Evolutionary conservation across 2,329 filamentous ascomycete species (phyloP), one percentile per base, ranked within the genome.

Genomic region (Trichoderma citrinoviride): DNA sequence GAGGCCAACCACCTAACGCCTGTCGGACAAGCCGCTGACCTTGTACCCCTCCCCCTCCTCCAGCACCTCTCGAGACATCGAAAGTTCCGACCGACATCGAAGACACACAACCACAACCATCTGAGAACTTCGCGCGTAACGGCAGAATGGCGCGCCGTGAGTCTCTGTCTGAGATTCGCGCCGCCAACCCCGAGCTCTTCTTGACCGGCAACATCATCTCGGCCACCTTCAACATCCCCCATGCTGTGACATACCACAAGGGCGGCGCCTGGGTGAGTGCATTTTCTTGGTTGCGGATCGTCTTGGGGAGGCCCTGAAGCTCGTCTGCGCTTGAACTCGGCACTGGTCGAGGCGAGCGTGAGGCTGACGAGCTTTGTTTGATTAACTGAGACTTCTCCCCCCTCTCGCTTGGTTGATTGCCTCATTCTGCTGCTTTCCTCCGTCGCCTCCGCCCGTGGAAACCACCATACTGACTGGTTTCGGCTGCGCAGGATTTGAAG

Each of bases 171-270:
- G 84, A 87, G 60, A 81, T 87, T 67, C 80, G 82, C 70, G 79
- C 81, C 64, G 81, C 81, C 63, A 83, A 86, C 69, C 86, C 86
- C 8, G 81, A 85, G 66, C 75, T 89, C 50, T 78, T 79, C 33
- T 78, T 89, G 57, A 87, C 81, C 67, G 87, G 87, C n/a, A 87
- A 86, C 74, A 83, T 89, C 70, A 88, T 89, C 69, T 89, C 87
- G 2, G 86, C 83, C 21, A 87, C 86, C 19, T 89, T 89, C 70
- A 87, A 83, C 67, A 84, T 87, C 67, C 86, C 87, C 27, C 81
- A 88, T 71, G 80, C 83, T 33, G 74, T 88, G 64, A 82, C 82
- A 66, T 88, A 87, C 71, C 81, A 79, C 69, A 84, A 83, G 70
- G 82, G 81, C 17, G 79, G 81, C 64, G 84, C 88, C 70, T 89